Percentiles rank a stretch among this genome's conserved stretches.
phyloP scores from a whole-genome alignment of 2,329 filamentous ascomycete species.

The Colletotrichum aenigma region DNA sequence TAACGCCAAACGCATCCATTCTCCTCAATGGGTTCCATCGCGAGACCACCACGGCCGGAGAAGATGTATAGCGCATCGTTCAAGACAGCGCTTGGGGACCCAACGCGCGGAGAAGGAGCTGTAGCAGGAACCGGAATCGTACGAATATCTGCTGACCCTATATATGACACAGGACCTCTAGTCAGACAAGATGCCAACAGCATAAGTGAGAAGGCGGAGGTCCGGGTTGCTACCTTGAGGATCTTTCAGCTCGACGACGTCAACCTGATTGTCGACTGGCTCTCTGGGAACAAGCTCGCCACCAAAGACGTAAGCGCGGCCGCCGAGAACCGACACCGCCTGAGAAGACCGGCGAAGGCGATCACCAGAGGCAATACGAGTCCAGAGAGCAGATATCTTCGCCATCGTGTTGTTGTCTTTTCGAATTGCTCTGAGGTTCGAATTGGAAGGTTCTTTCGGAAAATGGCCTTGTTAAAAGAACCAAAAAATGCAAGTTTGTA shows the following conservation, averaged over 20 bases:
- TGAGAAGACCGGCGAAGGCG: constrained; percentile 56
- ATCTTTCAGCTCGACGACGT: constrained; percentile 37
- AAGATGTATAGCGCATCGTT: constrained; percentile 61
- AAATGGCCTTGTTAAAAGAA: not conserved
- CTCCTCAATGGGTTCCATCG: constrained; percentile 66
- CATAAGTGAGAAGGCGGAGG: not conserved
- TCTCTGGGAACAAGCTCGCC: constrained; percentile 55
- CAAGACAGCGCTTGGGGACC: constrained; percentile 51
- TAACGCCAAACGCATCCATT: constrained; percentile 62
- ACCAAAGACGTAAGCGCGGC: constrained; percentile 50
- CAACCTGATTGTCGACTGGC: constrained; percentile 53
- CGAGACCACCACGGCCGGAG: constrained; percentile 64
- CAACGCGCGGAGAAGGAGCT: constrained; percentile 59
- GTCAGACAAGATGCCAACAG: not conserved
- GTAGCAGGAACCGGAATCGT: constrained; percentile 23
- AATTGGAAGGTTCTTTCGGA: not conserved
- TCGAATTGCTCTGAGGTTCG: not conserved
- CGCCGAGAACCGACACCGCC: constrained; percentile 42
- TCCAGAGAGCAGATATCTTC: constrained; percentile 26
- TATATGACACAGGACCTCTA: not conserved
- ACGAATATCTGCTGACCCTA: not conserved
- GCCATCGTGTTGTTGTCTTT: not conserved
- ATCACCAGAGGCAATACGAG: constrained; percentile 24
- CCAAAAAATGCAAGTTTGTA: not conserved
- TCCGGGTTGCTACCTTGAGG: not conserved